These are phyloP conservation scores for Quercus parvula DNA, from an alignment of 306 rosid genomes.

Conservation along the genomic window DNA sequence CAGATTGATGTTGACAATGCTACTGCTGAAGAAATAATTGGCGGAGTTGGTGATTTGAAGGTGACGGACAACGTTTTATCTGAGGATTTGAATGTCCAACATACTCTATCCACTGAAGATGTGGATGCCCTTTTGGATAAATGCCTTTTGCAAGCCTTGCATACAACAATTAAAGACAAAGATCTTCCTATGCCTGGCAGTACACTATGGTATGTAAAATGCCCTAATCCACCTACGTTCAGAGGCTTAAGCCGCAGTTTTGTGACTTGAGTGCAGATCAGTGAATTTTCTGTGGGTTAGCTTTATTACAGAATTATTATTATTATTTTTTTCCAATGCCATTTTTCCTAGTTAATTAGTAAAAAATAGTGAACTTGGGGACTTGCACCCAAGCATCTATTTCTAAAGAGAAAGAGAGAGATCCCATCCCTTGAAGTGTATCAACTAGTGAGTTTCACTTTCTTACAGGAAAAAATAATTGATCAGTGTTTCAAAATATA, in stretches of 20 bases:
- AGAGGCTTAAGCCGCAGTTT: too few species aligned
- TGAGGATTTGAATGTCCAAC: constrained; percentile 49
- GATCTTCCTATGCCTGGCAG: constrained; percentile 97
- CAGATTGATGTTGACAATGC: constrained; percentile 22
- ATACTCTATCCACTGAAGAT: constrained; percentile 57
- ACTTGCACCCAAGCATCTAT: too few species aligned
- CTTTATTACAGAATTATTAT: too few species aligned
- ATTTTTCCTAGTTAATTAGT: too few species aligned
- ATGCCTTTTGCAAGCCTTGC: constrained; percentile 89
- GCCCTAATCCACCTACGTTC: neutral
- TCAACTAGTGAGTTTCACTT: neutral
- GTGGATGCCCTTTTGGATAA: constrained; percentile 78
- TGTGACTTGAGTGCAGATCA: too few species aligned
- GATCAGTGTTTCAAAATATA: neutral
- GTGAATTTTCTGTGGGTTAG: too few species aligned
- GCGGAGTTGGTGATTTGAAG: constrained; percentile 51
- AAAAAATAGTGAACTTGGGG: too few species aligned
- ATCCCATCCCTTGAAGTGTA: neutral
- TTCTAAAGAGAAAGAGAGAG: too few species aligned
- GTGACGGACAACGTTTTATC: constrained; percentile 42
- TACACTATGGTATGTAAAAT: constrained; percentile 65
- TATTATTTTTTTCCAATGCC: too few species aligned
- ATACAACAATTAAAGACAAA: constrained; percentile 80
- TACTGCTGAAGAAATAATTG: constrained; percentile 38
- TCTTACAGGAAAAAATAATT: neutral